phyloP scores from a whole-genome alignment of 2,329 filamentous ascomycete genomes.

The Neofusicoccum cordaticola region DNA sequence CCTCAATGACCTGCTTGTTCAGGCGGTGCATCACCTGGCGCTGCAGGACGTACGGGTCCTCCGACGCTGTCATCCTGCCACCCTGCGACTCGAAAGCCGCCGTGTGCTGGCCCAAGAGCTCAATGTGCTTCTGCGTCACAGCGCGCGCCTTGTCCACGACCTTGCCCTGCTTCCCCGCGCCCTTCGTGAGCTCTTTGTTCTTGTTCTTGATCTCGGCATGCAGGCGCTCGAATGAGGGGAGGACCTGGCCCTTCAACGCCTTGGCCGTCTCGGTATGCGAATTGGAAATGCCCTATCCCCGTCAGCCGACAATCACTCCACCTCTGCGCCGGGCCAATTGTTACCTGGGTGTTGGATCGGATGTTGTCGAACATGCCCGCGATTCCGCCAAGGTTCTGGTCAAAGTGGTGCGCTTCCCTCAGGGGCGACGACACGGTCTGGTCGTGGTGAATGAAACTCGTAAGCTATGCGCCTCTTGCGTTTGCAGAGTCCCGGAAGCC shows the following conservation, averaged over 20 bases:
- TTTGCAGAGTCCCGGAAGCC: not conserved
- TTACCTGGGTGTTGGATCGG: slow-evolving; percentile 78
- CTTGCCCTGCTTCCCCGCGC: slow-evolving; percentile 81
- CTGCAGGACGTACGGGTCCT: slow-evolving; percentile 87
- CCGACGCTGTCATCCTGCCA: slow-evolving; percentile 64
- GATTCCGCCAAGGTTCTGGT: slow-evolving; percentile 81
- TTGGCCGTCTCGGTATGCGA: slow-evolving; percentile 89
- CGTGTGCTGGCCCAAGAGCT: slow-evolving; percentile 83
- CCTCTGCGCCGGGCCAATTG: slow-evolving; percentile 2
- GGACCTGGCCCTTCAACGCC: slow-evolving; percentile 78
- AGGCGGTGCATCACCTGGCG: slow-evolving; percentile 80
- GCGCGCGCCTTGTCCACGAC: slow-evolving; percentile 86
- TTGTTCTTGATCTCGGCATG: slow-evolving; percentile 98
- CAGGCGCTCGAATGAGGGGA: slow-evolving; percentile 84
- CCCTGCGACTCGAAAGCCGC: slow-evolving; percentile 75
- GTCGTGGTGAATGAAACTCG: not conserved
- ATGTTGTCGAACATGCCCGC: slow-evolving; percentile 93
- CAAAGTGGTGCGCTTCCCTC: slow-evolving; percentile 89
- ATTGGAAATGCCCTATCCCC: slow-evolving; percentile 70
- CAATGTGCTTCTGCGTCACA: slow-evolving; percentile 90
- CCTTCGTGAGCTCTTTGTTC: slow-evolving; percentile 79
- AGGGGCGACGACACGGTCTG: slow-evolving; percentile 82
- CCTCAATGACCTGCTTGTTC: slow-evolving; percentile 85
- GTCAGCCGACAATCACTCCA: not conserved
- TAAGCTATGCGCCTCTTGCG: not conserved